A percentile compares a stretch with the other conserved stretches of the same genome.
Evolutionary conservation across 192 early-diverging fungal genomes (phyloP).

Genomic region (Coemansia furcata): DNA sequence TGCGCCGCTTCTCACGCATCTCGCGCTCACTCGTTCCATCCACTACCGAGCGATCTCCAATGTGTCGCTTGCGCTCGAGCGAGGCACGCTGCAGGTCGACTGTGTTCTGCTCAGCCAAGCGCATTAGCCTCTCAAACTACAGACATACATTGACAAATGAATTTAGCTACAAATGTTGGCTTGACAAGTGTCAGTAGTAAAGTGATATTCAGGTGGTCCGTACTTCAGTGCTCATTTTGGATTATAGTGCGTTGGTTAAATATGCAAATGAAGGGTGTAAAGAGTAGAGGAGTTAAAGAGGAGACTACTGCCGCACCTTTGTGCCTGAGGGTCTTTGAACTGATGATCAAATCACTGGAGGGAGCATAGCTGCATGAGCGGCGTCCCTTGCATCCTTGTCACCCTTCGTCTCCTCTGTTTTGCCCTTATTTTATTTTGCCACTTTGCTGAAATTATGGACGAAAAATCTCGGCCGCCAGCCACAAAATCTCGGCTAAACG

Average conservation of each 20-base stretch:
- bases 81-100: constrained; percentile 38
- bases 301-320: background rate
- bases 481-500: background rate
- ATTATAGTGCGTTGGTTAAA: background rate
- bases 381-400: background rate
- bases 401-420: background rate
- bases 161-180: background rate
- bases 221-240: constrained; percentile 39
- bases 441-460: background rate
- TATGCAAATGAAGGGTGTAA: background rate
- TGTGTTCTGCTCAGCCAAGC: constrained; percentile 48
- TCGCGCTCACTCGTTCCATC: constrained; percentile 11
- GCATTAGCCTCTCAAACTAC: constrained; percentile 52
- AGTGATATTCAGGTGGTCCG: constrained; percentile 4
- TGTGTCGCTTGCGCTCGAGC: constrained; percentile 25
- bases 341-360: background rate
- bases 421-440: background rate
- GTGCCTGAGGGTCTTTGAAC: background rate
- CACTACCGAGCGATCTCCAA: background rate
- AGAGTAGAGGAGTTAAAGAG: background rate
- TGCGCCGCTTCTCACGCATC: constrained; percentile 29
- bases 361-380: background rate
- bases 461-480: background rate
- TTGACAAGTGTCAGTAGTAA: background rate
- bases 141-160: background rate